These are phyloP conservation scores for Medakamo hakoo DNA, from an alignment of 139 green algal species.

Conservation along the genomic window DNA sequence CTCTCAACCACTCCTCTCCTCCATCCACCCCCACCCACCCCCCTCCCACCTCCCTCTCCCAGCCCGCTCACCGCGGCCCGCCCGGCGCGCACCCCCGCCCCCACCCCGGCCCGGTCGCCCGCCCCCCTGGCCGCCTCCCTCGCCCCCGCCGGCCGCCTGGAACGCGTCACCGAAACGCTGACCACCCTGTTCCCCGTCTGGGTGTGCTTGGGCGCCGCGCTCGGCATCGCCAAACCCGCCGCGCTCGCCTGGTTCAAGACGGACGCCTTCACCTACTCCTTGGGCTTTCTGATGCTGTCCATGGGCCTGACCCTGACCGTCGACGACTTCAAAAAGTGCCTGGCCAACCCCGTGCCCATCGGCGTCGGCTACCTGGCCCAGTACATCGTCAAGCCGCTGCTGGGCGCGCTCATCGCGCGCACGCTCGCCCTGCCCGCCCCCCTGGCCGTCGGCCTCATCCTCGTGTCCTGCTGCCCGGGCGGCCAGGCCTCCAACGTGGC, in stretches of 20 bases:
- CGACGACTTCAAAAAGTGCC: slow-evolving; percentile 56
- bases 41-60: too few species aligned
- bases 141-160: slow-evolving; percentile 5
- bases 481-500: slow-evolving; percentile 61
- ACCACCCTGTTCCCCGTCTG: slow-evolving; percentile 71
- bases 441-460: slow-evolving; percentile 49
- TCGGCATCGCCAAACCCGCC: slow-evolving; percentile 7
- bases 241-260: slow-evolving; percentile 34
- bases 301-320: slow-evolving; percentile 73
- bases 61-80: too few species aligned
- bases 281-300: slow-evolving; percentile 67
- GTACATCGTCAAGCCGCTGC: slow-evolving; percentile 52
- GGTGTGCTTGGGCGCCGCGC: slow-evolving; percentile 16
- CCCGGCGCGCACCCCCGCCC: neutral
- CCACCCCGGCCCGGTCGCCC: neutral
- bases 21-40: neutral
- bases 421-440: slow-evolving; percentile 24
- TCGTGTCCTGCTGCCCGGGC: slow-evolving; percentile 64
- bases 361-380: slow-evolving; percentile 44
- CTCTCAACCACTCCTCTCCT: neutral
- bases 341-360: slow-evolving; percentile 45
- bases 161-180: slow-evolving; percentile 33
- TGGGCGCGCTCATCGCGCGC: slow-evolving; percentile 40
- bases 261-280: slow-evolving; percentile 42
- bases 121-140: neutral